Evolutionary conservation across 2,329 filamentous ascomycete genomes (phyloP).

Genomic region (Xylariaceae sp.): DNA sequence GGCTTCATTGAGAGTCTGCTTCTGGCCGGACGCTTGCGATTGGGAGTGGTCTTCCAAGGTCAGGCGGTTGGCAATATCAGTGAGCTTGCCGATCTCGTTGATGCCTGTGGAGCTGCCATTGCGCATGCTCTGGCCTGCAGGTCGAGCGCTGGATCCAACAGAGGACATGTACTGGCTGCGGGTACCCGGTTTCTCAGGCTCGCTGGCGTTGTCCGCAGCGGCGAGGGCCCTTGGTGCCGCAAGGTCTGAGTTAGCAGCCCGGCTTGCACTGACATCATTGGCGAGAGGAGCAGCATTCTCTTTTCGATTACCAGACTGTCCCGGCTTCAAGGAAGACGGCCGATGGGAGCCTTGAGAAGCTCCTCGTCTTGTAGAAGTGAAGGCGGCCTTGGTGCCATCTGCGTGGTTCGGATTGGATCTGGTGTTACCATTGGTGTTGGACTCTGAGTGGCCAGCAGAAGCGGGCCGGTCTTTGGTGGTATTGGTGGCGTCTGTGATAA

Average conservation of each 20-base stretch:
- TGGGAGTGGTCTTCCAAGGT: constrained; percentile 21
- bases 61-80: constrained; percentile 22
- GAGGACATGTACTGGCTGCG: constrained; percentile 20
- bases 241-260: constrained; percentile 8
- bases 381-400: constrained; percentile 18
- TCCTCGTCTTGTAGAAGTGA: constrained; percentile 17
- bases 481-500: constrained; percentile 10
- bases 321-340: constrained; percentile 11
- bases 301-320: constrained; percentile 13
- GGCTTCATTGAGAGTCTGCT: constrained; percentile 16
- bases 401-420: constrained; percentile 18
- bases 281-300: constrained; percentile 17
- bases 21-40: constrained; percentile 5
- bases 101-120: constrained; percentile 9
- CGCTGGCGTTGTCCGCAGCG: constrained; percentile 17
- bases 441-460: constrained; percentile 19
- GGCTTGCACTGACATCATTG: constrained; percentile 9
- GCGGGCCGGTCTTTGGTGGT: constrained; percentile 10
- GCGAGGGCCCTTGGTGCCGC: constrained; percentile 20
- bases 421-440: constrained; percentile 24
- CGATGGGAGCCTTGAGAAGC: constrained; percentile 9
- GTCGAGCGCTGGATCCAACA: constrained; percentile 15
- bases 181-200: constrained; percentile 31
- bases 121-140: constrained; percentile 12
- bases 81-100: constrained; percentile 15